Evolutionary conservation across 345 rosid species (phyloP), one percentile per base, ranked within the genome.

Genomic region (Acer negundo): DNA sequence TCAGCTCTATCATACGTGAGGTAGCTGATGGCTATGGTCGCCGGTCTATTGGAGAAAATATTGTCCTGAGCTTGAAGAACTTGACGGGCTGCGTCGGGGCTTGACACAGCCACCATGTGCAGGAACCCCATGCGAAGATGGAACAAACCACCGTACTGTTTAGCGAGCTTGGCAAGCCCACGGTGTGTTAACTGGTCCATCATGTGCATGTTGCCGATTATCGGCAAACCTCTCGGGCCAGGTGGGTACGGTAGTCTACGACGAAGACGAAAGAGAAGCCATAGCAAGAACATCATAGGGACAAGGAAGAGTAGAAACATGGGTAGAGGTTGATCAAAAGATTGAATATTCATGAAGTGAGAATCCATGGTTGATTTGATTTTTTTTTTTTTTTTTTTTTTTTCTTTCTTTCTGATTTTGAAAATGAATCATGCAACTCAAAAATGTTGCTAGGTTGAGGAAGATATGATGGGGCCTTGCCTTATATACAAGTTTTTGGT

Each of bases 181-280:
- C 94, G 93, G 83, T 97, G 99, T 2, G 95, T 97, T 73, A 97
- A 76, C 78, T 94, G 95, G 87, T 94, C 97, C 92, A 93, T 87
- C 96, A 97, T 85, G 2, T 84, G 56, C 93, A 97, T 90, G 86
- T 89, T 97, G 22, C 98, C 99, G 61, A 97, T 85, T 53, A 97
- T 73, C 13, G 98, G 98, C 35, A 87, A 63, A 13, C 99, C 99
- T 73, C 79, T 88, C 0, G 99, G 99, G 4, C 98, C 98, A 3
- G 98, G 99, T 1, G 99, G 99, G 70, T 80, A 90, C 0, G 90
- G 97, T 22, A 65, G 70, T 72, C 81, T 83, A 22, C 85, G 72
- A 38, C 93, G 86, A 38, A 83, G 82, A 2, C 80, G 81, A 6
- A 80, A 56, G 77, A 80, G 24, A 10, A 87, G 67, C 26, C 81